Evolutionary conservation across 2,329 filamentous ascomycete species (phyloP).

Genomic region (Anthostomella pinea): DNA sequence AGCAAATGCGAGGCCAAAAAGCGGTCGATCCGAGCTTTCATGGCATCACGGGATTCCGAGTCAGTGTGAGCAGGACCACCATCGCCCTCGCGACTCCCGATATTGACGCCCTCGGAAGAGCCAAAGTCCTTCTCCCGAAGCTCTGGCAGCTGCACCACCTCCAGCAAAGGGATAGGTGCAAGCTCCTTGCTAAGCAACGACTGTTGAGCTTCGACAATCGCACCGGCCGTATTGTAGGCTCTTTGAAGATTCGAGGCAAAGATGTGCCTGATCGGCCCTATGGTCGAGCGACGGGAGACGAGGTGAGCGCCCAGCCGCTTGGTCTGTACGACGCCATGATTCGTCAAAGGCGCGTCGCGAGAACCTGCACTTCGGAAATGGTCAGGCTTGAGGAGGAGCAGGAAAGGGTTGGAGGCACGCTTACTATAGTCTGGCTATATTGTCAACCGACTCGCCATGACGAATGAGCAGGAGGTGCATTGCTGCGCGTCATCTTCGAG

Average conservation of each 20-base stretch:
- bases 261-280: constrained; percentile 53
- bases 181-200: constrained; percentile 1
- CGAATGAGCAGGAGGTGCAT: constrained; percentile 71
- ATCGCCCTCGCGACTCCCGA: constrained; percentile 37
- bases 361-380: constrained; percentile 62
- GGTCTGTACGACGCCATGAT: constrained; percentile 79
- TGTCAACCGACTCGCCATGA: constrained; percentile 89
- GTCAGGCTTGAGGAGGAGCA: constrained; percentile 24
- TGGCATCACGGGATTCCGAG: constrained; percentile 64
- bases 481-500: constrained; percentile 23
- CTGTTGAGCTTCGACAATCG: constrained; percentile 57
- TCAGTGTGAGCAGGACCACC: constrained; percentile 40
- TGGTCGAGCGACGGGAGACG: constrained; percentile 24
- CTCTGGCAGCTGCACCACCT: constrained; percentile 41
- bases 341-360: constrained; percentile 76
- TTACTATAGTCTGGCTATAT: constrained; percentile 75
- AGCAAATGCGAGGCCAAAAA: constrained; percentile 67
- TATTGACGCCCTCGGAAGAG: constrained; percentile 63
- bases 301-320: constrained; percentile 66
- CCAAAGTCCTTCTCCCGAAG: constrained; percentile 76
- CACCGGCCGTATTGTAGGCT: constrained; percentile 67
- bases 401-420: constrained; percentile 22
- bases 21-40: constrained; percentile 59
- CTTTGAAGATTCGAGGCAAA: constrained; percentile 78
- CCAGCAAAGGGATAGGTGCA: constrained; percentile 14